phyloP scores from a whole-genome alignment of 768 basidiomycete species.

The Serpula lacrymans region DNA sequence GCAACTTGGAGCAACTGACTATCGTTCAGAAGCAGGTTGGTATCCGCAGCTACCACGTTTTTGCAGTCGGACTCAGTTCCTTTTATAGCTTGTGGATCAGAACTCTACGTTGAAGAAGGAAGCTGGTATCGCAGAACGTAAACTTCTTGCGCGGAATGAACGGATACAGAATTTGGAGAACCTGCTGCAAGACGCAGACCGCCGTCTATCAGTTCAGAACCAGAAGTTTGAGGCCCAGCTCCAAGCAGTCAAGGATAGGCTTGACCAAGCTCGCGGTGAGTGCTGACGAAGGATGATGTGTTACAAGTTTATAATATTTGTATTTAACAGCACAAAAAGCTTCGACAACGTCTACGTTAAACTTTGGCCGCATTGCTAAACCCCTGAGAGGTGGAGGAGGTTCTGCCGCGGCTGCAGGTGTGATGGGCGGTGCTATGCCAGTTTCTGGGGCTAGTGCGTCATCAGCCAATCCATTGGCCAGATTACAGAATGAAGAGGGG shows the following conservation, averaged over 20 bases:
- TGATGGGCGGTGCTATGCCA: constrained; percentile 36
- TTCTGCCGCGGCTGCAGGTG: constrained; percentile 35
- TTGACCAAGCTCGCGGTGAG: constrained; percentile 91
- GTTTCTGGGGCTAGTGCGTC: constrained; percentile 40
- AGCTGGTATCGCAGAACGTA: constrained; percentile 93
- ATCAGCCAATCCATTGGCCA: constrained; percentile 59
- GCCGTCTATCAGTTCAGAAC: constrained; percentile 87
- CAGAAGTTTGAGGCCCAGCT: constrained; percentile 94
- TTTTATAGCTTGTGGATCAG: constrained; percentile 88
- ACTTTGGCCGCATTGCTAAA: constrained; percentile 94
- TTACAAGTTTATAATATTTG: constrained; percentile 25
- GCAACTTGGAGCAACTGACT: constrained; percentile 93
- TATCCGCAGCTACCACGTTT: constrained; percentile 3
- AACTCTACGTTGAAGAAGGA: constrained; percentile 97
- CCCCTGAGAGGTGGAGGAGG: constrained; percentile 94
- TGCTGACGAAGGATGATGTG: constrained; percentile 11
- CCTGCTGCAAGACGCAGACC: constrained; percentile 89
- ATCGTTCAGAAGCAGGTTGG: constrained; percentile 94
- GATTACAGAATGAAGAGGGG: constrained; percentile 82
- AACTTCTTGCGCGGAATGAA: constrained; percentile 93
- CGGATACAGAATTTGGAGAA: constrained; percentile 96
- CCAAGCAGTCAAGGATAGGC: constrained; percentile 85
- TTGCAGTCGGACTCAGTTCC: constrained; percentile 11
- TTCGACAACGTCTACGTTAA: constrained; percentile 64
- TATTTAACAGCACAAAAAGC: constrained; percentile 79